phyloP scores from a whole-genome alignment of 345 rosid genomes.

The Streptanthus diversifolius region DNA sequence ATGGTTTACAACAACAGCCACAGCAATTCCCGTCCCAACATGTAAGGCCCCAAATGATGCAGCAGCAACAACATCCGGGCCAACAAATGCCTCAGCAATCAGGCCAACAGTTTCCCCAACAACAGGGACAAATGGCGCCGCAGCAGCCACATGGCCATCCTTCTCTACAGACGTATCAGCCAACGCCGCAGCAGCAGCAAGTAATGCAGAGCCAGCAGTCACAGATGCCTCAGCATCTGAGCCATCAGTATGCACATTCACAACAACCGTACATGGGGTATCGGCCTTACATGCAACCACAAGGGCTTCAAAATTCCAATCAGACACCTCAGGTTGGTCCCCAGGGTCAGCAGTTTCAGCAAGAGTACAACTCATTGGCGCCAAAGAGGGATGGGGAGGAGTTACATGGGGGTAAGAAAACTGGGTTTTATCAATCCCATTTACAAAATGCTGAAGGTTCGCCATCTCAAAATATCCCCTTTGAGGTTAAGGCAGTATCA shows the following conservation, averaged over 20 bases:
- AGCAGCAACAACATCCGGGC: constrained; percentile 50
- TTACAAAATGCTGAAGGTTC: constrained; percentile 47
- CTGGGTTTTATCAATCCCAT: constrained; percentile 61
- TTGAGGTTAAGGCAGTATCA: constrained; percentile 45
- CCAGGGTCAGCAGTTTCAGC: constrained; percentile 61
- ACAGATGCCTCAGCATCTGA: constrained; percentile 53
- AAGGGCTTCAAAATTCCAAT: constrained; percentile 46
- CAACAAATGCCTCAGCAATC: constrained; percentile 47
- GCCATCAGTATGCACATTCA: constrained; percentile 54
- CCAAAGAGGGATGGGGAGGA: constrained; percentile 60
- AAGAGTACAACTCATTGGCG: constrained; percentile 42
- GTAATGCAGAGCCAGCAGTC: constrained; percentile 43
- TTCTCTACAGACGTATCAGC: constrained; percentile 35
- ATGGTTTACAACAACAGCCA: constrained; percentile 48
- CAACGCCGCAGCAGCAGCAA: constrained; percentile 46
- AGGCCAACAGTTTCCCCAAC: constrained; percentile 59
- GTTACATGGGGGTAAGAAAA: constrained; percentile 49
- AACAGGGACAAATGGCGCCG: constrained; percentile 35
- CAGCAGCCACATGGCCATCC: constrained; percentile 46
- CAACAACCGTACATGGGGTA: constrained; percentile 58
- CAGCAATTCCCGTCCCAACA: constrained; percentile 49
- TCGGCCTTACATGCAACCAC: constrained; percentile 49
- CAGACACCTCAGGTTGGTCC: constrained; percentile 47
- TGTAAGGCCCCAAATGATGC: constrained; percentile 59
- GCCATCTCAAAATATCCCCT: constrained; percentile 51